Conservation (phyloP, 2,329 filamentous ascomycete genomes). For the Exophiala sideris region DNA sequence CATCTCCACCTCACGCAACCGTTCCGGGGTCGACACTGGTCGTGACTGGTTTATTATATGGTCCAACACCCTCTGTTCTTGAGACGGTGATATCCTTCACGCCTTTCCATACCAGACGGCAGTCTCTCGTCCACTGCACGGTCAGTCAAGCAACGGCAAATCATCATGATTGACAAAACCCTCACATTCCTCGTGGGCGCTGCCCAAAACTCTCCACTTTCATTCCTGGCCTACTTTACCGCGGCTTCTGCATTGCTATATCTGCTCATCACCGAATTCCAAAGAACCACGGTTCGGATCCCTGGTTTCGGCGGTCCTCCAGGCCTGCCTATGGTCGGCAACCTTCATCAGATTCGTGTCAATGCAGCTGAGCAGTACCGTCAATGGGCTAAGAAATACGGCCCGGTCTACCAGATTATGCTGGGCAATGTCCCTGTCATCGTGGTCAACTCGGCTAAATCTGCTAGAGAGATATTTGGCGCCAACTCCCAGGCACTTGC, state of each 20-base stretch:
- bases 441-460: slow-evolving; percentile 54
- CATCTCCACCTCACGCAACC: no score
- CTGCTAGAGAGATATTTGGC: slow-evolving; percentile 52
- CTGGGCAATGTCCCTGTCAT: slow-evolving; percentile 57
- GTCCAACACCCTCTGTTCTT: neutral
- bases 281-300: slow-evolving; percentile 46
- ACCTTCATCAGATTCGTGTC: slow-evolving; percentile 53
- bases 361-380: slow-evolving; percentile 58
- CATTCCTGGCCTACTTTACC: slow-evolving; percentile 21
- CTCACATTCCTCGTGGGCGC: slow-evolving; percentile 9
- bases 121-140: neutral
- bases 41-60: no score
- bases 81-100: neutral
- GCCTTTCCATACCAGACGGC: neutral
- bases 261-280: slow-evolving; percentile 49
- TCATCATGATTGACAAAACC: slow-evolving; percentile 25
- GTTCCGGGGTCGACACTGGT: no score
- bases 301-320: slow-evolving; percentile 47
- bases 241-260: slow-evolving; percentile 36
- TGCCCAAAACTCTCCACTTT: slow-evolving; percentile 14
- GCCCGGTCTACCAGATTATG: slow-evolving; percentile 56
- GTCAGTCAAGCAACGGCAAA: neutral
- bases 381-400: slow-evolving; percentile 50
- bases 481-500: slow-evolving; percentile 54
- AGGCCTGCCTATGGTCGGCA: slow-evolving; percentile 55